Conservation (phyloP, 2,329 filamentous ascomycete genomes). For the Cercospora zeina region DNA sequence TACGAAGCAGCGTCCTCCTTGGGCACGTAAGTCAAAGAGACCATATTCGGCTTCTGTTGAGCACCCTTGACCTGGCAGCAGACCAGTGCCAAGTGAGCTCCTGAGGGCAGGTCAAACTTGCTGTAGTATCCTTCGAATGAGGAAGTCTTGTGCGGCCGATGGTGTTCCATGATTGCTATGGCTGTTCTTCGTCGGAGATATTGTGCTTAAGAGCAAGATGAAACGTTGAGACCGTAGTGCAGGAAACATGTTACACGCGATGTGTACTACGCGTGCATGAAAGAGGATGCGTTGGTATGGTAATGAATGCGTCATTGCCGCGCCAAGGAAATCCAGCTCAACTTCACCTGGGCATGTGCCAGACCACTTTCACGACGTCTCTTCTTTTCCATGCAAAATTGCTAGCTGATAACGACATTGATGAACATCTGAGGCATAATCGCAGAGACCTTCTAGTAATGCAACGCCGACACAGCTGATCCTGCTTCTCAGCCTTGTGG, state of each 20-base stretch:
- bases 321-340: not conserved
- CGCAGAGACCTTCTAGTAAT: no score
- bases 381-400: no score
- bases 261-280: not conserved
- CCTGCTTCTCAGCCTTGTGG: no score
- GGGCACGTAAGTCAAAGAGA: slow-evolving; percentile 55
- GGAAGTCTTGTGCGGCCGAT: slow-evolving; percentile 44
- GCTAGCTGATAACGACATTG: no score
- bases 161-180: slow-evolving; percentile 43
- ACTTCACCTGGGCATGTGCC: no score
- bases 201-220: not conserved
- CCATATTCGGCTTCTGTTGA: slow-evolving; percentile 44
- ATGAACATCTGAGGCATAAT: no score
- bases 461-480: no score
- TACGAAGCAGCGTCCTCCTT: slow-evolving; percentile 36
- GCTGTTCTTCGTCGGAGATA: not conserved
- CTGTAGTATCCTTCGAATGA: slow-evolving; percentile 55
- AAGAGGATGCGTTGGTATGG: not conserved
- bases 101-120: slow-evolving; percentile 51
- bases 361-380: not conserved
- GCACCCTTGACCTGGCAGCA: slow-evolving; percentile 51
- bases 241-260: not conserved
- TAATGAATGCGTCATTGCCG: not conserved
- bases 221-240: not conserved
- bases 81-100: slow-evolving; percentile 50